phyloP scores from a whole-genome alignment of 768 basidiomycete species.

The Suillus discolor region DNA sequence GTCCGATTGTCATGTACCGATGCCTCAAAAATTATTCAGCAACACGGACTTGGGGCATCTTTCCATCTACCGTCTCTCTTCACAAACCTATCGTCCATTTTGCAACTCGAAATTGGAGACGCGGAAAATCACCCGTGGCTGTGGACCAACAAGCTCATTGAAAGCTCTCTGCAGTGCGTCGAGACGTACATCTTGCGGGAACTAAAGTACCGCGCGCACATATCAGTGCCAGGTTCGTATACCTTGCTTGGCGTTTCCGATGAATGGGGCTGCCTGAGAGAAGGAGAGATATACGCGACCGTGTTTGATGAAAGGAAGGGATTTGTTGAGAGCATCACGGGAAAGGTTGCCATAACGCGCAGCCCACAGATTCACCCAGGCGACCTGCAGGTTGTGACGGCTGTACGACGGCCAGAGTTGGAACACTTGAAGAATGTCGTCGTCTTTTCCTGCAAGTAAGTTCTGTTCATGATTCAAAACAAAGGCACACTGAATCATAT shows the following conservation, averaged over 20 bases:
- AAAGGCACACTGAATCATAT: background rate
- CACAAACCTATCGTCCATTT: constrained; percentile 34
- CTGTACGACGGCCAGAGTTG: constrained; percentile 43
- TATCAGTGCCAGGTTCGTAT: constrained; percentile 48
- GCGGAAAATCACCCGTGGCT: constrained; percentile 5
- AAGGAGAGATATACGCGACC: constrained; percentile 52
- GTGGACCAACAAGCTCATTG: constrained; percentile 39
- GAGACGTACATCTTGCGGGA: constrained; percentile 50
- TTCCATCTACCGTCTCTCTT: constrained; percentile 49
- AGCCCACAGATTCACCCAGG: constrained; percentile 59
- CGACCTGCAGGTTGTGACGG: constrained; percentile 43
- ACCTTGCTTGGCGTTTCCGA: constrained; percentile 58
- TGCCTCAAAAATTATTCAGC: constrained; percentile 42
- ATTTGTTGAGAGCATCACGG: constrained; percentile 32
- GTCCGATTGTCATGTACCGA: constrained; percentile 35
- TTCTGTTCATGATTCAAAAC: no score
- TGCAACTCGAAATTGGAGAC: constrained; percentile 30
- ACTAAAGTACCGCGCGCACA: constrained; percentile 53
- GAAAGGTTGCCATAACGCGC: constrained; percentile 46
- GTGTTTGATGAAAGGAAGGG: constrained; percentile 34
- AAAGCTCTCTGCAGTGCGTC: constrained; percentile 37
- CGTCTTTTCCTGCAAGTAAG: constrained; percentile 51
- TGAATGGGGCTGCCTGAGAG: constrained; percentile 46
- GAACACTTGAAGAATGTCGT: constrained; percentile 46
- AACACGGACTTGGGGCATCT: constrained; percentile 49